Conservation (phyloP, 345 rosid genomes). For the Boechera retrofracta region DNA sequence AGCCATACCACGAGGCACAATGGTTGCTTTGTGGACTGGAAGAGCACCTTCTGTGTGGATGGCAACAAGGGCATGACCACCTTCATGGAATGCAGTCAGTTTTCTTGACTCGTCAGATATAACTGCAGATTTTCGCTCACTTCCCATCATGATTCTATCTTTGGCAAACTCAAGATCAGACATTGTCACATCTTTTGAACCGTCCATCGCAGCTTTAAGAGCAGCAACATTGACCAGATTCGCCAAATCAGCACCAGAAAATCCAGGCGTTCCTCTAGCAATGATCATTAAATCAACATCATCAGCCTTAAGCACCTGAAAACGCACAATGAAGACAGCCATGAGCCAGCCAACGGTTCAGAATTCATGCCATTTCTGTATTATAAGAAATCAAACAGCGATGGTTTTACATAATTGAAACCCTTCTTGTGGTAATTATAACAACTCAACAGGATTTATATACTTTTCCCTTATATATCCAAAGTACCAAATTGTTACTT, state of each 20-base stretch:
- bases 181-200: slow-evolving; percentile 89
- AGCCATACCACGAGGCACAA: slow-evolving; percentile 93
- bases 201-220: slow-evolving; percentile 96
- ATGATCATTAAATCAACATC: slow-evolving; percentile 96
- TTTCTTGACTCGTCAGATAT: slow-evolving; percentile 78
- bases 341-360: background rate
- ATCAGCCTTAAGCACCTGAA: slow-evolving; percentile 82
- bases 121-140: slow-evolving; percentile 94
- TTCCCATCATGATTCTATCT: slow-evolving; percentile 97
- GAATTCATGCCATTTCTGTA: background rate
- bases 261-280: slow-evolving; percentile 97
- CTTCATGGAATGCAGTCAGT: slow-evolving; percentile 93
- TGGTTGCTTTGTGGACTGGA: slow-evolving; percentile 96
- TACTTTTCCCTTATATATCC: background rate
- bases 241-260: slow-evolving; percentile 97
- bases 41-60: slow-evolving; percentile 88
- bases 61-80: slow-evolving; percentile 98
- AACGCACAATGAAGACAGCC: slow-evolving; percentile 18
- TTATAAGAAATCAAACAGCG: slow-evolving; percentile 1
- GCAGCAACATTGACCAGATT: slow-evolving; percentile 90
- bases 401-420: background rate
- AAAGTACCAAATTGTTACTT: background rate
- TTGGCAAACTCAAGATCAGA: slow-evolving; percentile 89
- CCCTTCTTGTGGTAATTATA: background rate
- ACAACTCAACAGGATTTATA: background rate